These are phyloP conservation scores for Bremia lactucae DNA, from an alignment of 352 stramenopile genomes.

Conservation along the genomic window DNA sequence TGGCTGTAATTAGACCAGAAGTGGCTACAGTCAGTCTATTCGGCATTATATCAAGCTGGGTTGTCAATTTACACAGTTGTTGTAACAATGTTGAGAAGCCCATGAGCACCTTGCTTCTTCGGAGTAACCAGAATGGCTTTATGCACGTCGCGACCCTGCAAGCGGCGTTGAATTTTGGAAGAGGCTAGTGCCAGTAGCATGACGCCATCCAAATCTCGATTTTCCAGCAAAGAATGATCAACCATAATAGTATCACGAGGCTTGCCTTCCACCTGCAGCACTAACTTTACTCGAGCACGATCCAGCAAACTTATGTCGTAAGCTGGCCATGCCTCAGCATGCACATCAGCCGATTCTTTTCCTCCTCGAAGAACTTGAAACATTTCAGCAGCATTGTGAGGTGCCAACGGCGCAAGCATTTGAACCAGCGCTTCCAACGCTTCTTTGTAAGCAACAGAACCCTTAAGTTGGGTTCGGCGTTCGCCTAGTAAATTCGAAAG, in stretches of 20 bases:
- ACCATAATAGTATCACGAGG: slow-evolving; percentile 63
- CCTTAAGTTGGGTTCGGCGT: slow-evolving; percentile 16
- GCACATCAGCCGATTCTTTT: slow-evolving; percentile 32
- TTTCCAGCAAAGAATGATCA: slow-evolving; percentile 29
- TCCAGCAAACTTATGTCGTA: slow-evolving; percentile 51
- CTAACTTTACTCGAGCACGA: slow-evolving; percentile 65
- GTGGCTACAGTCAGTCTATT: too few relatives aligned
- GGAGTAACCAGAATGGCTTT: slow-evolving; percentile 74
- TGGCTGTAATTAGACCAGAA: too few relatives aligned
- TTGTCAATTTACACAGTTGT: too few relatives aligned
- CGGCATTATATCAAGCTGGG: too few relatives aligned
- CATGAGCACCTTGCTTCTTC: slow-evolving; percentile 68
- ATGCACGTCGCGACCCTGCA: slow-evolving; percentile 49
- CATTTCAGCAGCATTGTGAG: slow-evolving; percentile 74
- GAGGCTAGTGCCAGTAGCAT: slow-evolving; percentile 49
- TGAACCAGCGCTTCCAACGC: slow-evolving; percentile 47
- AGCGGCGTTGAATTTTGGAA: slow-evolving; percentile 48
- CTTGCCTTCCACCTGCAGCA: slow-evolving; percentile 75
- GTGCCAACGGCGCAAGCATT: slow-evolving; percentile 73
- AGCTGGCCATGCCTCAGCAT: slow-evolving; percentile 45
- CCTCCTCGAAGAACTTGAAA: slow-evolving; percentile 41
- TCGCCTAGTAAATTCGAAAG: slow-evolving; percentile 75
- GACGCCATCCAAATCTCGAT: slow-evolving; percentile 46
- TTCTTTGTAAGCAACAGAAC: slow-evolving; percentile 38
- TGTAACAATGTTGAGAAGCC: slow-evolving; percentile 71